phyloP scores from a whole-genome alignment of 2,329 filamentous ascomycete genomes.

The Fusarium sarcochroum region DNA sequence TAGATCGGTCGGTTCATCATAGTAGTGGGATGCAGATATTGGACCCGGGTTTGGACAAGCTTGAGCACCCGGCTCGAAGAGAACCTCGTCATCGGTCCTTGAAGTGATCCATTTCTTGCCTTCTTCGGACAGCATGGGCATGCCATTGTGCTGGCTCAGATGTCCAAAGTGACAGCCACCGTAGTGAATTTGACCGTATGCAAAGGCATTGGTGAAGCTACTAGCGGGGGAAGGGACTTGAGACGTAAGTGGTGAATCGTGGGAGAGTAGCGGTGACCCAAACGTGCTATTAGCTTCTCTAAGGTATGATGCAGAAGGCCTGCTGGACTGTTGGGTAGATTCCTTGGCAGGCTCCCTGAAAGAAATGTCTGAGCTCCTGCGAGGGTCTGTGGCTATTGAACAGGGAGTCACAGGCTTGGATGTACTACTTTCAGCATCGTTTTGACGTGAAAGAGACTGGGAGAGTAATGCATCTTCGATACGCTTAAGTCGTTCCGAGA shows the following conservation, averaged over 20 bases:
- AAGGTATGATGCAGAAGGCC: conserved; percentile 9
- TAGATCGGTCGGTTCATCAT: conserved; percentile 5
- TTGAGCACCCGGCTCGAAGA: neutral
- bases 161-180: conserved; percentile 43
- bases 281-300: conserved; percentile 15
- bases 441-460: conserved; percentile 29
- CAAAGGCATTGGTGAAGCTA: conserved; percentile 24
- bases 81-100: conserved; percentile 37
- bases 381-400: conserved; percentile 3
- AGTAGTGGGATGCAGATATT: neutral
- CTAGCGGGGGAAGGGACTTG: conserved; percentile 8
- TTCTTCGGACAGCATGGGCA: conserved; percentile 41
- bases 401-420: conserved; percentile 13
- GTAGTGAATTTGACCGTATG: conserved; percentile 46
- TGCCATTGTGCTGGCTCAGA: conserved; percentile 45
- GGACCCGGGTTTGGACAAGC: neutral
- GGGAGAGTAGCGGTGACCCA: conserved; percentile 10
- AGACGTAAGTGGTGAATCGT: neutral
- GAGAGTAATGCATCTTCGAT: conserved; percentile 41
- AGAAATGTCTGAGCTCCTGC: neutral
- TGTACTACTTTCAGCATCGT: neutral
- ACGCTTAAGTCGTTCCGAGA: conserved; percentile 40
- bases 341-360: neutral
- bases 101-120: conserved; percentile 40
- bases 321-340: neutral